These are phyloP conservation scores for Kwoniella bestiolae DNA, from an alignment of 768 basidiomycete species.

Conservation along the genomic window DNA sequence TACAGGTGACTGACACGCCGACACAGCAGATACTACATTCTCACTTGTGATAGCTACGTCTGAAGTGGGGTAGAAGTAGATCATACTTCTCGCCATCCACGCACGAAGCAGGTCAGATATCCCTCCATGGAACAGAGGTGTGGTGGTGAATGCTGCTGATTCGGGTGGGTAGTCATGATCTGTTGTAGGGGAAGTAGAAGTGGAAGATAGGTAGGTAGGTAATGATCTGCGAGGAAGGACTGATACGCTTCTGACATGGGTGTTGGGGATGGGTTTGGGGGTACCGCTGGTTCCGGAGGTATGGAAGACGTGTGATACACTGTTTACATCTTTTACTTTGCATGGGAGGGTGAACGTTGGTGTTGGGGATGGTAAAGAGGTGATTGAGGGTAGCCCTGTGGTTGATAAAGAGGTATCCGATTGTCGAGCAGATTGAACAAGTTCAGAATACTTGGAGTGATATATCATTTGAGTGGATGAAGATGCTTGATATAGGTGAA, in stretches of 20 bases:
- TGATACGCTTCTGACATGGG: conserved; percentile 57
- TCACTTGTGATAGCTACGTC: conserved; percentile 62
- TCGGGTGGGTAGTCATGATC: conserved; percentile 48
- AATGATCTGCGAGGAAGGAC: conserved; percentile 44
- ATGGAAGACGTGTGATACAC: conserved; percentile 58
- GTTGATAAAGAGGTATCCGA: conserved; percentile 40
- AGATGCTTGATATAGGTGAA: conserved; percentile 60
- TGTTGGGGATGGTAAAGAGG: neutral
- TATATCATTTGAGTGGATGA: conserved; percentile 59
- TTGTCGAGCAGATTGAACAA: conserved; percentile 54
- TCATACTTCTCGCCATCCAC: conserved; percentile 59
- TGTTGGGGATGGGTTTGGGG: conserved; percentile 59
- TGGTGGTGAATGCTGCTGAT: conserved; percentile 60
- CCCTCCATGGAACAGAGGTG: conserved; percentile 62
- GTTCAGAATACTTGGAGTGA: conserved; percentile 57
- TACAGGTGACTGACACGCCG: conserved; percentile 39
- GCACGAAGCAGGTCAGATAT: conserved; percentile 60
- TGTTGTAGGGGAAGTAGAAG: conserved; percentile 53
- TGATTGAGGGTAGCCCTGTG: conserved; percentile 9
- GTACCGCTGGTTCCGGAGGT: conserved; percentile 63
- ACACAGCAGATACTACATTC: conserved; percentile 60
- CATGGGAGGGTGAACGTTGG: neutral
- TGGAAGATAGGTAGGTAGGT: conserved; percentile 46
- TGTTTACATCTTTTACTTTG: conserved; percentile 19
- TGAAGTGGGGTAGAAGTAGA: conserved; percentile 61